Percentiles rank a stretch among this genome's conserved stretches.
Evolutionary conservation across 2,329 filamentous ascomycete genomes (phyloP).

Genomic region (Clonostachys byssicola): DNA sequence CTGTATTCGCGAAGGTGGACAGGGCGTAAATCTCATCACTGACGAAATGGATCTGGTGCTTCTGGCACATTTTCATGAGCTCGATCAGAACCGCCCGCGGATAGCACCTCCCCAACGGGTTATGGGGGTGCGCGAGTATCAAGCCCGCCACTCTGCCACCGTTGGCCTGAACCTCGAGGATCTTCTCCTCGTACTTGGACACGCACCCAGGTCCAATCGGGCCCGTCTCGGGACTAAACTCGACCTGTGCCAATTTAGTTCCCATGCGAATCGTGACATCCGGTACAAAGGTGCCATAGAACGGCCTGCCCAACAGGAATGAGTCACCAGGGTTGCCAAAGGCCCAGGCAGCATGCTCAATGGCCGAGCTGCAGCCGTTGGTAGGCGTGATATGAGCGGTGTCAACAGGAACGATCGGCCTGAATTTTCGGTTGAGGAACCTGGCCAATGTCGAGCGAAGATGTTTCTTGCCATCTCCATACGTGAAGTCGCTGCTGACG

Average conservation of each 20-base stretch:
- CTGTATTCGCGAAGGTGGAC: slow-evolving; percentile 39
- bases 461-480: slow-evolving; percentile 31
- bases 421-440: slow-evolving; percentile 28
- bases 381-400: slow-evolving; percentile 26
- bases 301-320: slow-evolving; percentile 34
- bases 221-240: slow-evolving; percentile 32
- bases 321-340: slow-evolving; percentile 31
- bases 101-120: slow-evolving; percentile 46
- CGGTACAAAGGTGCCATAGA: slow-evolving; percentile 41
- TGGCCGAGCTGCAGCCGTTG: slow-evolving; percentile 33
- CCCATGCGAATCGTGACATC: slow-evolving; percentile 38
- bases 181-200: slow-evolving; percentile 32
- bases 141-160: slow-evolving; percentile 38
- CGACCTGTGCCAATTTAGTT: slow-evolving; percentile 33
- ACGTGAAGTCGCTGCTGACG: slow-evolving; percentile 25
- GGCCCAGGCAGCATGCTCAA: slow-evolving; percentile 33
- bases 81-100: slow-evolving; percentile 27
- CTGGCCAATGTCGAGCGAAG: slow-evolving; percentile 20
- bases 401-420: slow-evolving; percentile 17
- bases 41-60: slow-evolving; percentile 46
- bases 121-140: slow-evolving; percentile 47
- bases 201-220: slow-evolving; percentile 33
- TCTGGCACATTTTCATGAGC: slow-evolving; percentile 40
- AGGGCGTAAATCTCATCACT: slow-evolving; percentile 46
- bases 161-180: slow-evolving; percentile 26